These are phyloP conservation scores for Berberis thunbergii DNA, from an alignment of 164 flowering plant species.

Conservation along the genomic window DNA sequence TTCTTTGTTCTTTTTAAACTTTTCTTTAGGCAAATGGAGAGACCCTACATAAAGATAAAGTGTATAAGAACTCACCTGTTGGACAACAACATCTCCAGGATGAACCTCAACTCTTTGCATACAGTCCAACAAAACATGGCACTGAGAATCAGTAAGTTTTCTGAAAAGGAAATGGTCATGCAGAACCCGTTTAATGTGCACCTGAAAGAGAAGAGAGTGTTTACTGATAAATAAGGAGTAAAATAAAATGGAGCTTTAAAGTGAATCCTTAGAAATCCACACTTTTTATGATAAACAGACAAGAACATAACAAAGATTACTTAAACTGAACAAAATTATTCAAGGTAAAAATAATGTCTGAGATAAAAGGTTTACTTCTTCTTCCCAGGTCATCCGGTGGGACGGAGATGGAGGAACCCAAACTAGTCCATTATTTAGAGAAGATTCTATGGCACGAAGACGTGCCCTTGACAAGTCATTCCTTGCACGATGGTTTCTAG, in stretches of 20 bases:
- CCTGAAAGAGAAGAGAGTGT: constrained; percentile 33
- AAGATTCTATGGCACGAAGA: constrained; percentile 78
- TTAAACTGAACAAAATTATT: not conserved
- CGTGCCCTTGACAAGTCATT: constrained; percentile 89
- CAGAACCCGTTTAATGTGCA: constrained; percentile 80
- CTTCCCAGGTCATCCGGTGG: constrained; percentile 96
- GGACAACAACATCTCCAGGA: constrained; percentile 79
- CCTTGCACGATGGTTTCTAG: constrained; percentile 64
- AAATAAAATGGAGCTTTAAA: not conserved
- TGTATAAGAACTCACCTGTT: constrained; percentile 42
- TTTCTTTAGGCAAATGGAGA: too few species aligned
- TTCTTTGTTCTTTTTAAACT: too few species aligned
- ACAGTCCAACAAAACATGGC: constrained; percentile 91
- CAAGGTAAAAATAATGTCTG: not conserved
- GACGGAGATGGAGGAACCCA: constrained; percentile 90
- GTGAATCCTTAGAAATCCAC: not conserved
- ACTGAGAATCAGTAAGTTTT: constrained; percentile 85
- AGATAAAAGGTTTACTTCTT: constrained; percentile 52
- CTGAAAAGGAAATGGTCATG: constrained; percentile 94
- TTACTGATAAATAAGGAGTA: constrained; percentile 1
- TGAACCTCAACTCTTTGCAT: constrained; percentile 94
- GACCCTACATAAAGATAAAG: not conserved
- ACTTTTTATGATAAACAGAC: not conserved
- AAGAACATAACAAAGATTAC: not conserved
- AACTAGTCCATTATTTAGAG: constrained; percentile 73